Percentiles rank a stretch among this genome's conserved stretches.
These are phyloP conservation scores for Dictyostelium discoideum DNA, from an alignment of 78 protist genomes.

Conservation along the genomic window DNA sequence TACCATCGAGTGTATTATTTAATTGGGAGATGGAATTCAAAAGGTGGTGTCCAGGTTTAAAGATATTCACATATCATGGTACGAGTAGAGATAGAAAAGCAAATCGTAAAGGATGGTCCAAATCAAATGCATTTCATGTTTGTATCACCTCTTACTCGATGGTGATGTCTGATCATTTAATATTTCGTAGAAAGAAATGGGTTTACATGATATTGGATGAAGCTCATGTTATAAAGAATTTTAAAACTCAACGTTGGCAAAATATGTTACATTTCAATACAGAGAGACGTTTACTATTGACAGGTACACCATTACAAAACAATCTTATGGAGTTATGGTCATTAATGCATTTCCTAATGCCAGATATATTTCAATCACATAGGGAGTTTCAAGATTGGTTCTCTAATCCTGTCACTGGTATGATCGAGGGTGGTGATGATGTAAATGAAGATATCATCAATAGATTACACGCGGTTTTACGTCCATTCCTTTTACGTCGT, in stretches of 20 bases:
- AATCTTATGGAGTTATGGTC: conserved; percentile 93
- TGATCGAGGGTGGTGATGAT: conserved; percentile 87
- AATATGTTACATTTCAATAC: conserved; percentile 86
- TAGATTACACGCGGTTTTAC: conserved; percentile 93
- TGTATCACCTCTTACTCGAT: conserved; percentile 84
- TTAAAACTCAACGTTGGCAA: conserved; percentile 85
- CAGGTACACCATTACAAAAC: conserved; percentile 97
- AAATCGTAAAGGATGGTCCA: conserved; percentile 88
- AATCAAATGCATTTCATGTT: conserved; percentile 93
- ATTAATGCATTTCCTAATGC: conserved; percentile 95
- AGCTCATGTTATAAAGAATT: conserved; percentile 97
- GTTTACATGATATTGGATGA: conserved; percentile 97
- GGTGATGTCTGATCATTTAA: conserved; percentile 88
- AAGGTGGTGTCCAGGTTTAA: conserved; percentile 89
- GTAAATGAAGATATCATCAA: conserved; percentile 84
- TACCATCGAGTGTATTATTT: conserved; percentile 94
- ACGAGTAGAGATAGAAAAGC: conserved; percentile 54
- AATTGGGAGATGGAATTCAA: conserved; percentile 94
- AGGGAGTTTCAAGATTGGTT: conserved; percentile 96
- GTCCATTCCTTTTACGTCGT: conserved; percentile 97
- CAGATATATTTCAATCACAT: conserved; percentile 89
- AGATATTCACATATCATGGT: conserved; percentile 56
- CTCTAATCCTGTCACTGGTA: conserved; percentile 64
- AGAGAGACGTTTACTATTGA: conserved; percentile 94
- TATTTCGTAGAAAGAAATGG: conserved; percentile 81